Conservation (phyloP, 345 rosid genomes). For the Carallia brachiata region DNA sequence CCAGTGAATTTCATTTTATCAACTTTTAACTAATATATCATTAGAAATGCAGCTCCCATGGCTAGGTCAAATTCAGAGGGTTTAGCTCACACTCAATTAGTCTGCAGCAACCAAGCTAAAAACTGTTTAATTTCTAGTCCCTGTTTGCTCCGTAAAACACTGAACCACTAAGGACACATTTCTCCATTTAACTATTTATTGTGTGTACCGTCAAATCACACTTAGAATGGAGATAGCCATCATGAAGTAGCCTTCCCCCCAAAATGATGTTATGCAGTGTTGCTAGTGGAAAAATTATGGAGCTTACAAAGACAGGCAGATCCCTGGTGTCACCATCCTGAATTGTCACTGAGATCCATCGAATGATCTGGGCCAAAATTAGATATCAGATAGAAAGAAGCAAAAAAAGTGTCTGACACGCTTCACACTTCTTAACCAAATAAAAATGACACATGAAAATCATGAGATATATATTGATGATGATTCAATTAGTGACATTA, state of each 20-base stretch:
- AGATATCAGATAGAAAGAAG: slow-evolving; percentile 7
- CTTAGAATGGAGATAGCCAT: background rate
- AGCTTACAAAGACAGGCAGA: slow-evolving; percentile 75
- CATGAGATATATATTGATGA: too few species aligned
- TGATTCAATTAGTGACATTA: background rate
- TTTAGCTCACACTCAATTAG: too few species aligned
- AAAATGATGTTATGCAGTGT: background rate
- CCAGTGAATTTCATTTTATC: too few species aligned
- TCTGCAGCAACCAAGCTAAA: too few species aligned
- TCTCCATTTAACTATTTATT: too few species aligned
- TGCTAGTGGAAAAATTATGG: background rate
- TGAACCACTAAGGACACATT: background rate
- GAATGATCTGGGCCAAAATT: slow-evolving; percentile 50
- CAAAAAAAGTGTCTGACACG: background rate
- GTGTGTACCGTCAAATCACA: background rate
- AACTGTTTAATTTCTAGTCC: background rate
- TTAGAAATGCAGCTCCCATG: background rate
- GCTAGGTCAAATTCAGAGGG: background rate
- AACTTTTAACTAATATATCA: background rate
- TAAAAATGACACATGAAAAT: background rate
- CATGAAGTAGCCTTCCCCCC: background rate
- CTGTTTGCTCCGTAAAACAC: background rate
- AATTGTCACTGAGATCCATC: slow-evolving; percentile 74
- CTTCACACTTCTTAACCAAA: too few species aligned
- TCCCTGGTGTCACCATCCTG: slow-evolving; percentile 82